Evolutionary conservation across 164 flowering plant genomes (phyloP).

Genomic region (Liquidambar formosana): DNA sequence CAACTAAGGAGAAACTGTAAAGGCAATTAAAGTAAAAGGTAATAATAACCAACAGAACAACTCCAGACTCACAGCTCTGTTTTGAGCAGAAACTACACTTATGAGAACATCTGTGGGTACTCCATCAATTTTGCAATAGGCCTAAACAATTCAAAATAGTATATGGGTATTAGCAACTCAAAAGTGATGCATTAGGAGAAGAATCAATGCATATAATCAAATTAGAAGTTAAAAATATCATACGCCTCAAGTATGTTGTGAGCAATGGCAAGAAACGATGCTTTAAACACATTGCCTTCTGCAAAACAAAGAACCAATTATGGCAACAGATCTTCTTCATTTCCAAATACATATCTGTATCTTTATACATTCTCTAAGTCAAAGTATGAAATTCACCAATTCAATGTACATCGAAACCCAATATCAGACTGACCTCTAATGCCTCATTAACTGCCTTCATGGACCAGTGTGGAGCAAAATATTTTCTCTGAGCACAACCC

Average conservation of each 20-base stretch:
- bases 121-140: constrained; percentile 91
- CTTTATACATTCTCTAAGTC: too few species aligned
- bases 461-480: constrained; percentile 68
- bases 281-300: constrained; percentile 82
- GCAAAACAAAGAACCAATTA: constrained; percentile 27
- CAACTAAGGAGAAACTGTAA: background rate
- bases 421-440: constrained; percentile 59
- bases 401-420: background rate
- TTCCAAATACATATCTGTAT: background rate
- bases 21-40: background rate
- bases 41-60: background rate
- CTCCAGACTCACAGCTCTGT: constrained; percentile 88
- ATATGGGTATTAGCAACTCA: background rate
- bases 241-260: constrained; percentile 81
- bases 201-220: background rate
- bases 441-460: constrained; percentile 54
- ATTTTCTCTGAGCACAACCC: constrained; percentile 27
- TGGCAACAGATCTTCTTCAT: background rate
- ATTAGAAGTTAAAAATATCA: background rate
- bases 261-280: constrained; percentile 80
- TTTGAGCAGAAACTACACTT: constrained; percentile 67
- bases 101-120: constrained; percentile 80
- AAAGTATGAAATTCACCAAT: background rate
- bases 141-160: constrained; percentile 45
- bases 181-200: background rate